Evolutionary conservation across 257 asterid species (phyloP).

Genomic region (Petunia secreta): DNA sequence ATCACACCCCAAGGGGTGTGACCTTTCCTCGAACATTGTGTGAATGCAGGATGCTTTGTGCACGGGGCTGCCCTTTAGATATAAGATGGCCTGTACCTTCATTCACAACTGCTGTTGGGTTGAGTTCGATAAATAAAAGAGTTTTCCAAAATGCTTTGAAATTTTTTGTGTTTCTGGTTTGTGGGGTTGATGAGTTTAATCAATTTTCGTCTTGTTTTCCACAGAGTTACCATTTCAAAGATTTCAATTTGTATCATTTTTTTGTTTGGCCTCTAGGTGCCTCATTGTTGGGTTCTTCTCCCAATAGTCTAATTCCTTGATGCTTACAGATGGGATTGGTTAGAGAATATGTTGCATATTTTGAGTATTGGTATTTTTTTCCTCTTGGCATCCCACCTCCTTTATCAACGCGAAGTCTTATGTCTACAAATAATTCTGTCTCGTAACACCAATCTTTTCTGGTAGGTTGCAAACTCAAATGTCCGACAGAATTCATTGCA

Average conservation of each 20-base stretch:
- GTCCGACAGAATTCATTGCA: constrained; percentile 93
- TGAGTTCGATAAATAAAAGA: background rate
- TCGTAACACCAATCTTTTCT: background rate
- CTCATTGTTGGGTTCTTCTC: background rate
- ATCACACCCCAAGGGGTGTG: too few species aligned
- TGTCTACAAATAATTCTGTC: background rate
- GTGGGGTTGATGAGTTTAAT: background rate
- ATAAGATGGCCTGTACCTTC: background rate
- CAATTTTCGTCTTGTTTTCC: constrained; percentile 7
- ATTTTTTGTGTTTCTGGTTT: background rate
- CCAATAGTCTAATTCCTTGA: background rate
- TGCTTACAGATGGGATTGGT: background rate
- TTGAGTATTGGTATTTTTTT: background rate
- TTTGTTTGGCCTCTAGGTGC: background rate
- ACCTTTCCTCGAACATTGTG: too few species aligned
- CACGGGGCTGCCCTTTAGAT: background rate
- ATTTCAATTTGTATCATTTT: background rate
- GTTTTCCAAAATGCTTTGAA: background rate
- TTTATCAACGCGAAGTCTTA: background rate
- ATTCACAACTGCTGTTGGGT: background rate
- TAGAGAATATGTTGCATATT: background rate
- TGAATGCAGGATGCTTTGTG: too few species aligned
- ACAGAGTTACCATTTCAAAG: constrained; percentile 8
- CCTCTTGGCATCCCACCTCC: constrained; percentile 2
- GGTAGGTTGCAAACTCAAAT: constrained; percentile 91